phyloP scores from a whole-genome alignment of 2,329 filamentous ascomycete species.

The Tetracladium maxilliforme region DNA sequence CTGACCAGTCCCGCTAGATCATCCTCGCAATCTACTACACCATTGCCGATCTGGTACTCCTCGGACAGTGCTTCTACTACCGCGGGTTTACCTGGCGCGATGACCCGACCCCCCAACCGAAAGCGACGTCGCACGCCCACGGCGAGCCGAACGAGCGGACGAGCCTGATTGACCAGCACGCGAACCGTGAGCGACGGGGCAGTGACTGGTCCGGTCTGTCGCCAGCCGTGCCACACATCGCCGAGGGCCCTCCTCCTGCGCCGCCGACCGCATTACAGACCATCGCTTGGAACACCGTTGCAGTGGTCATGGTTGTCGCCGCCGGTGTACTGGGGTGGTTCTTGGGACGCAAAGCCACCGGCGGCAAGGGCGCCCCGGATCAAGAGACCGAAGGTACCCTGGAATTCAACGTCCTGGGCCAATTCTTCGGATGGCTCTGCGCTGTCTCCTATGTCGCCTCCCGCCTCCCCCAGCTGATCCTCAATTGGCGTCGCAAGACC shows the following conservation, averaged over 20 bases:
- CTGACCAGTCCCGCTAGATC: constrained; percentile 28
- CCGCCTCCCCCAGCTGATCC: constrained; percentile 74
- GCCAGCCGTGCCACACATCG: constrained; percentile 66
- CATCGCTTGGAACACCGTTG: constrained; percentile 57
- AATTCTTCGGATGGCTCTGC: constrained; percentile 89
- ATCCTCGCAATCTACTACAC: constrained; percentile 94
- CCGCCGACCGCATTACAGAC: constrained; percentile 38
- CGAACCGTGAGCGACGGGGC: constrained; percentile 29
- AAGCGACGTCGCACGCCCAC: constrained; percentile 19
- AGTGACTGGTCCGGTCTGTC: constrained; percentile 53
- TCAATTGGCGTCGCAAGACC: constrained; percentile 85
- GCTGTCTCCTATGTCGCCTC: constrained; percentile 80
- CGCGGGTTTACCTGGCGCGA: constrained; percentile 62
- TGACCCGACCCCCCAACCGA: constrained; percentile 26
- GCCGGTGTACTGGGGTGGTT: constrained; percentile 83
- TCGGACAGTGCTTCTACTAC: constrained; percentile 92
- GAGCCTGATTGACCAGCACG: constrained; percentile 32
- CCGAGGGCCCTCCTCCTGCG: constrained; percentile 25
- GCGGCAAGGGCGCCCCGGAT: constrained; percentile 15
- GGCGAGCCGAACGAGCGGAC: constrained; percentile 35
- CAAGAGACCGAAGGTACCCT: constrained; percentile 32
- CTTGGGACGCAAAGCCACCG: constrained; percentile 44
- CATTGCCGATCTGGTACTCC: constrained; percentile 74
- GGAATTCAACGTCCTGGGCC: constrained; percentile 62
- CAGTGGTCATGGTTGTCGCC: constrained; percentile 67